phyloP scores from a whole-genome alignment of 202 grass and related monocot genomes.

The Panicum virgatum region DNA sequence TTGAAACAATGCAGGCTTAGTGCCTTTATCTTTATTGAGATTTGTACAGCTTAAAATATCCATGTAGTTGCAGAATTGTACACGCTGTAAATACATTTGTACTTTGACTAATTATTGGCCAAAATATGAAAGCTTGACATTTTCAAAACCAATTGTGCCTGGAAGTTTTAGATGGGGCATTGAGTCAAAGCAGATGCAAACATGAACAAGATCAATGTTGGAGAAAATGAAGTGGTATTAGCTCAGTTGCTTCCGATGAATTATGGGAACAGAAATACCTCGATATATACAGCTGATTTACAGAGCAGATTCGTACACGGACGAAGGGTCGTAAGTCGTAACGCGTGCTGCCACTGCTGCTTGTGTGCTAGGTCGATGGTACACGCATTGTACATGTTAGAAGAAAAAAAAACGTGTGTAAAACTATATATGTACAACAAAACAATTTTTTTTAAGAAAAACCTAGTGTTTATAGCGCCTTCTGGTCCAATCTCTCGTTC shows the following conservation, averaged over 20 bases:
- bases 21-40: too few species aligned
- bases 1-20: too few species aligned
- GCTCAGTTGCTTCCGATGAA: background rate
- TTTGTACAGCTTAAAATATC: too few species aligned
- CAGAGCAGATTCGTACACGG: constrained; percentile 9
- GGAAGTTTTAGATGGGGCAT: background rate
- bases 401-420: background rate
- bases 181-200: background rate
- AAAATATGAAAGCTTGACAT: background rate
- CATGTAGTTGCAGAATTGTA: too few species aligned
- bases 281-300: constrained; percentile 13
- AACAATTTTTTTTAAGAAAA: background rate
- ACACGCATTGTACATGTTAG: background rate
- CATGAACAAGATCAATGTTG: background rate
- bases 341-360: background rate
- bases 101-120: background rate
- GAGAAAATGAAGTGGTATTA: background rate
- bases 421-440: constrained; percentile 46
- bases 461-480: constrained; percentile 57
- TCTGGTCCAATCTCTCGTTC: constrained; percentile 96
- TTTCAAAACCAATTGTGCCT: background rate
- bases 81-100: too few species aligned
- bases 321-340: background rate
- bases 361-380: background rate
- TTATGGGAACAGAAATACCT: background rate